Evolutionary conservation across 2,329 filamentous ascomycete species (phyloP), one percentile per base, ranked within the genome.

Genomic region (Phoma sp.): DNA sequence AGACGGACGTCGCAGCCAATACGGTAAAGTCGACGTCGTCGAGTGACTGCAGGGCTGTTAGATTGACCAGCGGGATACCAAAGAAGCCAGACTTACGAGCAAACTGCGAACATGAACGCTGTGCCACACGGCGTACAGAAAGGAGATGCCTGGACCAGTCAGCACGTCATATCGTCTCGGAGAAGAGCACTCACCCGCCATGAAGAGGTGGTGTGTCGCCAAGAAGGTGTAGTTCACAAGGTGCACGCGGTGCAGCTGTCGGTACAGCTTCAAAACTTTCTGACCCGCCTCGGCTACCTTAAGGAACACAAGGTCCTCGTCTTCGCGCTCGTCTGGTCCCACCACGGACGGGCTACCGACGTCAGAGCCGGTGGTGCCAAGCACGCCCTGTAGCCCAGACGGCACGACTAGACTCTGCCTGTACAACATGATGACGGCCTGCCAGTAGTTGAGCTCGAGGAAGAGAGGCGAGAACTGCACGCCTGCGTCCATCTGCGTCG

Each of bases 1-100:
- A 87, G 8, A 98, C 92, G 1, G 94, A 97, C 43, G 92, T 97
- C 21, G 93, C 94, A 8, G 93, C 92, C 43, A 97, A 82, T 8
- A 98, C 91, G 0, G 94, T 98, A 68, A 96, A 96, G 73, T 98
- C 94, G n/a, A 98, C 92, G 73, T 98, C 94, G 69, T 98, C 93
- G 78, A 96, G 89, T 7, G 89, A 91, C 82, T 84, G 62, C 55
- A 55, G 58, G 52, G 43, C 46, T 35, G 45, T 65, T 58, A 65
- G 57, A 3, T 3, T 29, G 6, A 27, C 25, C 6, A 27, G n/a
- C 17, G 17, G 17, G 17, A 17, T 2, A 17, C 17, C 17, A 17
- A 17, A 17, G 17, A 32, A 22, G 24, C 27, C 24, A 29, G 38
- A 81, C 89, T 79, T 84, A 94, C 91, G 75, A 98, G 80, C 52